Conservation (phyloP, 2,329 filamentous ascomycete genomes). For the Diaporthe australafricana region DNA sequence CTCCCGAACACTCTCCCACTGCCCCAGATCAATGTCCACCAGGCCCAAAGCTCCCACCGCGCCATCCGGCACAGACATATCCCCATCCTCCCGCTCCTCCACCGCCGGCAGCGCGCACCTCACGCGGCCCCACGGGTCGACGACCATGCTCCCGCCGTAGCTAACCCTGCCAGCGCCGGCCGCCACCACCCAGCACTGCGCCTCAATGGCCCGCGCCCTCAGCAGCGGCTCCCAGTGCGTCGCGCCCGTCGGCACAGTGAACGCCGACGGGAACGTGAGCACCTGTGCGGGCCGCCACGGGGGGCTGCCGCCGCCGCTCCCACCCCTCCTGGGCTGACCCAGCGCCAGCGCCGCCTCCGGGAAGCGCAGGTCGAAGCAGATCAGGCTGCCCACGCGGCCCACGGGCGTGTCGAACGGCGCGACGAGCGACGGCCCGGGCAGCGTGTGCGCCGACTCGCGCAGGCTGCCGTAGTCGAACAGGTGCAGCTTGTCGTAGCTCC, state of each 20-base stretch:
- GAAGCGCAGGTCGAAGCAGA: constrained; percentile 93
- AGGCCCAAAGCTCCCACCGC: constrained; percentile 63
- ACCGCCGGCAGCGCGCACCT: constrained; percentile 67
- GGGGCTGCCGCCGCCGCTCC: constrained; percentile 39
- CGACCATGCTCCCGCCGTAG: constrained; percentile 87
- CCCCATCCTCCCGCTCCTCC: constrained; percentile 58
- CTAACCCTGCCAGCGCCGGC: constrained; percentile 65
- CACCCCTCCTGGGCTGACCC: too few species aligned
- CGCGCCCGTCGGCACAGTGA: constrained; percentile 85
- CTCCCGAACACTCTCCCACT: constrained; percentile 60
- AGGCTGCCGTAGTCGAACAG: constrained; percentile 79
- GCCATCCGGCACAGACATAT: constrained; percentile 47
- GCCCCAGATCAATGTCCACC: constrained; percentile 63
- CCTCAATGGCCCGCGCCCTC: constrained; percentile 86
- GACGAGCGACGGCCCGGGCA: constrained; percentile 69
- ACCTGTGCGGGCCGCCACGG: constrained; percentile 72
- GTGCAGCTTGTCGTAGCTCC: constrained; percentile 86
- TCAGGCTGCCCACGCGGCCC: constrained; percentile 81
- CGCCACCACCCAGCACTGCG: constrained; percentile 86
- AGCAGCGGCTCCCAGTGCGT: constrained; percentile 89
- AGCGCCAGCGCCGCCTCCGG: constrained; percentile 79
- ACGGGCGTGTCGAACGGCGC: constrained; percentile 79
- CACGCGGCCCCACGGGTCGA: constrained; percentile 88
- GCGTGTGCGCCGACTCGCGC: constrained; percentile 45
- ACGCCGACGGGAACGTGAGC: constrained; percentile 89